phyloP scores from a whole-genome alignment of 2,329 filamentous ascomycete genomes.

The Macrophomina phaseolina region DNA sequence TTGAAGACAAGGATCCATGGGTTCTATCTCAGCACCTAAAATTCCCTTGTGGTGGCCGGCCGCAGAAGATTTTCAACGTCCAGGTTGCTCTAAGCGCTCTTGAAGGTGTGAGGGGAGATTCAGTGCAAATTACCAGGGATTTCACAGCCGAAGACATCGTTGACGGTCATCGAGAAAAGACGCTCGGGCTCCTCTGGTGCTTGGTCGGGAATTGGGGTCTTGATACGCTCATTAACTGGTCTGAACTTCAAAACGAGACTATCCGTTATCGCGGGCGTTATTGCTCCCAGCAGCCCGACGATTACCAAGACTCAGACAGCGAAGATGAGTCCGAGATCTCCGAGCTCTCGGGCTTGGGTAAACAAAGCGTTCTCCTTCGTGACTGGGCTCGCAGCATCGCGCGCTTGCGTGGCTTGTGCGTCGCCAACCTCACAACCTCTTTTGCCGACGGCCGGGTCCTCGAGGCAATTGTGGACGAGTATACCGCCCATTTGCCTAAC shows the following conservation, averaged over 20 bases:
- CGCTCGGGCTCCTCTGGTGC: conserved; percentile 64
- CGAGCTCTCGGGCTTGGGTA: conserved; percentile 39
- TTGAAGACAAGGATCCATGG: conserved; percentile 47
- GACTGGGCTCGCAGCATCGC: conserved; percentile 62
- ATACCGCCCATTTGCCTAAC: conserved; percentile 52
- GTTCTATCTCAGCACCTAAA: conserved; percentile 64
- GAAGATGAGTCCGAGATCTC: conserved; percentile 33
- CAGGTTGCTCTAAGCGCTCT: conserved; percentile 63
- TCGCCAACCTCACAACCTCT: conserved; percentile 63
- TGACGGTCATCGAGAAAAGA: conserved; percentile 69
- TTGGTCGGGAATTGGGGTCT: conserved; percentile 64
- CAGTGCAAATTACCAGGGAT: conserved; percentile 47
- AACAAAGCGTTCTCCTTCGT: conserved; percentile 54
- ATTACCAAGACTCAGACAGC: conserved; percentile 26
- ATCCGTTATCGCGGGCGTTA: conserved; percentile 46
- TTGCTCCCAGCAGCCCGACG: conserved; percentile 39
- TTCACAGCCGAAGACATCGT: conserved; percentile 65
- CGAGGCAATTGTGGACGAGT: conserved; percentile 62
- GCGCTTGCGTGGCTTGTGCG: conserved; percentile 49
- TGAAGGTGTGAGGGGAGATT: conserved; percentile 49
- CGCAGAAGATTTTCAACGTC: conserved; percentile 65
- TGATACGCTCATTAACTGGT: conserved; percentile 60
- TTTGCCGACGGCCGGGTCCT: conserved; percentile 63
- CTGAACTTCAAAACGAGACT: conserved; percentile 60
- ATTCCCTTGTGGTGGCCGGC: conserved; percentile 60